A percentile compares a stretch with the other conserved stretches of the same genome.
Conservation (phyloP, 345 rosid species). For the Capsella bursapastoris region DNA sequence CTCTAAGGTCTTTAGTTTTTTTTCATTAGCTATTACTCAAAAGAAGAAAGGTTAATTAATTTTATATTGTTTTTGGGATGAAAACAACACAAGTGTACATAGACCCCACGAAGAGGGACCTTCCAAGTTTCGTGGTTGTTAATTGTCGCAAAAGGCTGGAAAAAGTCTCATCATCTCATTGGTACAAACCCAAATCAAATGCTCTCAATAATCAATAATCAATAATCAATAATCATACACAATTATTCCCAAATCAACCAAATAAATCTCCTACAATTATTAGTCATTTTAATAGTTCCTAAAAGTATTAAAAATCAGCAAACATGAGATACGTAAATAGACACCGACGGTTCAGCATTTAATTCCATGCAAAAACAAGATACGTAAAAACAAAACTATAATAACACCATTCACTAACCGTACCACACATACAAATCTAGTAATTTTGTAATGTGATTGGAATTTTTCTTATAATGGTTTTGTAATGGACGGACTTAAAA, state of each 20-base stretch:
- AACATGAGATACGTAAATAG: slow-evolving; percentile 1
- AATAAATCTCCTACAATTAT: too few species aligned
- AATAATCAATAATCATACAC: slow-evolving; percentile 24
- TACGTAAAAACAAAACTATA: slow-evolving; percentile 18
- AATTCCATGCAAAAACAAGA: slow-evolving; percentile 30
- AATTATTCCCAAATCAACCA: too few species aligned
- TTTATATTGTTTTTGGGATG: not conserved
- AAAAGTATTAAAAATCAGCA: not conserved
- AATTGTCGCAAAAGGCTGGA: slow-evolving; percentile 36
- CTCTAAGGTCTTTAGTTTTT: not conserved
- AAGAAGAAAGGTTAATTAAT: not conserved
- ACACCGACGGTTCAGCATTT: slow-evolving; percentile 31
- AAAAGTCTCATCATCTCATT: slow-evolving; percentile 30
- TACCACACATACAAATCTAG: slow-evolving; percentile 28
- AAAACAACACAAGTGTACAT: slow-evolving; percentile 15
- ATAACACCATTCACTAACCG: slow-evolving; percentile 34
- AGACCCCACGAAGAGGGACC: slow-evolving; percentile 30
- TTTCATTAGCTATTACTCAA: not conserved
- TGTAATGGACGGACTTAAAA: slow-evolving; percentile 13
- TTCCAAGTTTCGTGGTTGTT: slow-evolving; percentile 42
- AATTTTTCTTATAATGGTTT: not conserved
- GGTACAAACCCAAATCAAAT: slow-evolving; percentile 13
- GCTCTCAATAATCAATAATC: slow-evolving; percentile 13
- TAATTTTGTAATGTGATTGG: not conserved
- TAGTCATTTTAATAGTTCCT: not conserved